Base-by-base conservation (phyloP, 2,329 filamentous ascomycete genomes). In the Alternaria angustiovoidea region DNA sequence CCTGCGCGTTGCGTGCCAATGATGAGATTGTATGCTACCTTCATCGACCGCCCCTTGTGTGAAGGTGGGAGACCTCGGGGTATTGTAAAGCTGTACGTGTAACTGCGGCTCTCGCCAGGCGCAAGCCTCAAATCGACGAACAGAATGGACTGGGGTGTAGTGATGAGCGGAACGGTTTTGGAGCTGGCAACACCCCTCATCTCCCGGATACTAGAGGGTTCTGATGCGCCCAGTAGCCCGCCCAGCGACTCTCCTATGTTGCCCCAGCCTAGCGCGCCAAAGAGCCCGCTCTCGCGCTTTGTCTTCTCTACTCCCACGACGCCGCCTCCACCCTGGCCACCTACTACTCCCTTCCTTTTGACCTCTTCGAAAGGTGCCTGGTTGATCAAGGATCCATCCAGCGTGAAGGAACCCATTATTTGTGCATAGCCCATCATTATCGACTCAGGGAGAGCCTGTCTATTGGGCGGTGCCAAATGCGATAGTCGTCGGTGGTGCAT, bases 381-480 rank as follows among this genome's bases (percentile, higher is more conserved):
- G 70, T 96, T 94, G 61, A 99, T 89, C 22, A 99, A 82, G 1
- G 95, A 97, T 0, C 93, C 93, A 74, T 99, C 95, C 7, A 99
- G 81, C 0, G 89, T 93, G 70, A 99, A 99, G 0, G 92, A 94
- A 4, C 95, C 95, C 78, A 93, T 91, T 2, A 98, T 88, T 71
- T 99, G 95, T 3, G 92, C 94, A 79, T 96, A 99, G 0, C 94
- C 95, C 95, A 99, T 99, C 88, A 99, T 96, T 54, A 99, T 81
- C 1, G 90, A 89, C 75, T 98, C 94, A 0, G 92, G 88, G 83
- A 72, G 68, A 64, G 70, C 72, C 26, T 69, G 69, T n/a, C 58
- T 66, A 7, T 61, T 68, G 1, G 71, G 65, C 0, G 63, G 81
- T 79, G 59, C 71, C 49, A 78, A 58, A 39, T 75, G 74, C 24